These are phyloP conservation scores for Lycium ferocissimum DNA, from an alignment of 257 asterid genomes.

Conservation along the genomic window DNA sequence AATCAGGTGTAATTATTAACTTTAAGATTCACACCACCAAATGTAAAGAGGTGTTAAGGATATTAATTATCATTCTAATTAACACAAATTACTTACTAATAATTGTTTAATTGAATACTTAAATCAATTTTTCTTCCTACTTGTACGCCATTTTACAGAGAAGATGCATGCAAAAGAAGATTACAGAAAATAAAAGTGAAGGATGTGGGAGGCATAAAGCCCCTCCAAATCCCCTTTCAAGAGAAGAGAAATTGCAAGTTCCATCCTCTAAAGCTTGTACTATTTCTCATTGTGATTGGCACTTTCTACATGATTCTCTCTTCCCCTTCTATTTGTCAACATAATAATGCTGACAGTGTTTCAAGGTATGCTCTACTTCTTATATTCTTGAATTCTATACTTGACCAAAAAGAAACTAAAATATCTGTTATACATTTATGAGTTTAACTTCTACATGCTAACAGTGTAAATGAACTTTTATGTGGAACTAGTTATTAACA, in stretches of 20 bases:
- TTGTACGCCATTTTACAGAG: conserved; percentile 31
- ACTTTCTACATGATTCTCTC: conserved; percentile 54
- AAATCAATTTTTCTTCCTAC: background rate
- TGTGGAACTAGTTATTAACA: background rate
- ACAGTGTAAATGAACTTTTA: too few relatives aligned
- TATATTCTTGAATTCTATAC: background rate
- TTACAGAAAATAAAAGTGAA: conserved; percentile 56
- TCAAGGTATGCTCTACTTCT: conserved; percentile 50
- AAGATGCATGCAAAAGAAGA: conserved; percentile 48
- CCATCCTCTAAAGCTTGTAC: conserved; percentile 58
- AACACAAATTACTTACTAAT: background rate
- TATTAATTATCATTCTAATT: too few relatives aligned
- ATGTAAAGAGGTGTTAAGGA: background rate
- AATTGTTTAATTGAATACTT: background rate
- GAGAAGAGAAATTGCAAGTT: conserved; percentile 60
- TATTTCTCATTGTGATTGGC: conserved; percentile 46
- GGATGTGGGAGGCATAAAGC: conserved; percentile 45
- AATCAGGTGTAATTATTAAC: background rate
- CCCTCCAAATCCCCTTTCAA: conserved; percentile 46
- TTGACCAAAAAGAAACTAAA: too few relatives aligned
- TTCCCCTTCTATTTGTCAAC: conserved; percentile 59
- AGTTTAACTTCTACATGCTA: too few relatives aligned
- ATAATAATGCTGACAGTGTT: conserved; percentile 37
- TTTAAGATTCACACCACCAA: background rate
- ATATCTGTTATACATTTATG: too few relatives aligned